Evolutionary conservation across 2,329 filamentous ascomycete species (phyloP).

Genomic region (Trichoderma sp.): DNA sequence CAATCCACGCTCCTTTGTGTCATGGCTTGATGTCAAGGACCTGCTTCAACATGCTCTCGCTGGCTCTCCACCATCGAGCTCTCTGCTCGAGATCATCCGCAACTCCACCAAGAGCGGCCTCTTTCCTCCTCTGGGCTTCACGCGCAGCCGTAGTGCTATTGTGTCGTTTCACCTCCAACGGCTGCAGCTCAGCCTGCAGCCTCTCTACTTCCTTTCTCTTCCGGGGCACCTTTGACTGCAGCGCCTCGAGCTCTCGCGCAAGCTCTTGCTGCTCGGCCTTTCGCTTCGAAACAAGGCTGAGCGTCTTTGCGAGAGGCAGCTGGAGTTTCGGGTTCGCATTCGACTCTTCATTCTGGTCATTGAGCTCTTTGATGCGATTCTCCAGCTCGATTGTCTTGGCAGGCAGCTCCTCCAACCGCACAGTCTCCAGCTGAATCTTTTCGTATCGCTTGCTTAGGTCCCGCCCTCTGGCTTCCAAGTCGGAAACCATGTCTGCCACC

Average conservation of each 20-base stretch:
- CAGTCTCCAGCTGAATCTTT: constrained; percentile 50
- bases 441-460: constrained; percentile 60
- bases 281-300: constrained; percentile 53
- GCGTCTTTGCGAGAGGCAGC: constrained; percentile 60
- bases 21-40: constrained; percentile 60
- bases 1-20: background rate
- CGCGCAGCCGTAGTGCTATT: constrained; percentile 67
- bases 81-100: constrained; percentile 75
- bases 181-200: constrained; percentile 66
- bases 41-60: constrained; percentile 63
- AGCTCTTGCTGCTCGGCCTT: constrained; percentile 57
- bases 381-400: constrained; percentile 52
- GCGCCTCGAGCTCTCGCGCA: constrained; percentile 63
- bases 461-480: constrained; percentile 66
- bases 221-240: constrained; percentile 63
- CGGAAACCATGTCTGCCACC: constrained; percentile 70
- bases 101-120: constrained; percentile 64
- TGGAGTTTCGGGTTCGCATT: constrained; percentile 49
- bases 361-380: constrained; percentile 49
- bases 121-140: constrained; percentile 69
- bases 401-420: constrained; percentile 54
- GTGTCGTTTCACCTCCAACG: constrained; percentile 66
- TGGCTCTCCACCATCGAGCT: constrained; percentile 72
- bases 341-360: constrained; percentile 40
- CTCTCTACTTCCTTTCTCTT: constrained; percentile 69